Evolutionary conservation across 805 yeast species (phyloP), one percentile per base, ranked within the genome.

Genomic region (Scheffersomyces spartinae): DNA sequence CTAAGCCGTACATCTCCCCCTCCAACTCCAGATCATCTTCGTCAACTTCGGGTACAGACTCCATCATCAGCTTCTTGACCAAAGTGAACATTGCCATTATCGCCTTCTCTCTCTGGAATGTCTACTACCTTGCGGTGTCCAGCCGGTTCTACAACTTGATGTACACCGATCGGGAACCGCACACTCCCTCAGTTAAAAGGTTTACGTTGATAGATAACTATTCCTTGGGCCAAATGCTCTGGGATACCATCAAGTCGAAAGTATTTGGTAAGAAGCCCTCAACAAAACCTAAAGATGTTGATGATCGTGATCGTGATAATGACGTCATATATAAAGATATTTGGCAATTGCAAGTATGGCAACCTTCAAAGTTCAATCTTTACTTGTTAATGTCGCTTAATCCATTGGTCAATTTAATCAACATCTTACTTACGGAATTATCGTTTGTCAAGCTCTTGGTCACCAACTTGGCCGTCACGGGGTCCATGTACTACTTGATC

Each of bases 311-410:
- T 10, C 24, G 18, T 10, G 39, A 32, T 15, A 24, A 34, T 2
- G 47, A 35, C 9, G 26, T 28, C 1, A 23, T 32, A 13, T 40
- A 55, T 16, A 52, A 55, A 15, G 52, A 52, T 12, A 61, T 63
- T 17, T 77, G 78, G 71, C 66, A 69, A 30, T 44, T 80, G 21
- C 52, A 50, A 11, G 65, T 77, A 25, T 80, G 93, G 93, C 56
- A 60, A 21, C 88, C 88, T 0, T 63, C 77, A 0, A 58, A 58
- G 34, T 74, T 76, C 42, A 61, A 61, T 17, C 52, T 77, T 5
- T 49, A 56, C 24, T 36, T 78, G 2, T 59, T 68, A 15, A 55
- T 69, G 3, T 47, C 68, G 2, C 73, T 72, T 34, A 73, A 82
- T 6, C 91, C 93, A 0, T 42, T 72, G 7, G 65, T 62, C 24